Evolutionary conservation across 805 yeast genomes (phyloP), one percentile per base, ranked within the genome.

Genomic region (Monosporozyma servazzii): DNA sequence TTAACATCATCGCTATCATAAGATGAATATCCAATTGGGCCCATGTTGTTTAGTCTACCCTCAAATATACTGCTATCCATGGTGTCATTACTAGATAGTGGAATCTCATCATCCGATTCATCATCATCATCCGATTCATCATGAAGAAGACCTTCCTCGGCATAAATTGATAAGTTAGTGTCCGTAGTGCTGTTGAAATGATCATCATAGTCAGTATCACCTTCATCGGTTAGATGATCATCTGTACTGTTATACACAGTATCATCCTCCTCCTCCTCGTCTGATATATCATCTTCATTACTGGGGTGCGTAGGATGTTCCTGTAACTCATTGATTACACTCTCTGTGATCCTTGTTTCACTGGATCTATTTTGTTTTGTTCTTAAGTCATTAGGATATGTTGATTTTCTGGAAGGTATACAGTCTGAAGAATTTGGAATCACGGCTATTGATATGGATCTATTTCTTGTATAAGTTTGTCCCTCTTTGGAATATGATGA

Each of bases 301-400:
- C n/a, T n/a, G n/a, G n/a, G n/a, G n/a, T n/a, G n/a, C n/a, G n/a
- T n/a, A 17, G 52, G 62, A 48, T 54, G 64, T 42, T 56, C 64
- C 18, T 55, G 52, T n/a, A 61, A 54, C 17, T 57, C 52, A 48
- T 56, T 95, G 61, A 82, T 31, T 21, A 45, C 39, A 20, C 37
- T 45, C 18, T 36, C 21, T 31, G 40, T 45, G 9, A 45, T 45
- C 30, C 15, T 45, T 36, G 18, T 33, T 45, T 45, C 30, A 10
- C 11, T 5, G 15, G 9, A 2, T 45, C 18, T 45, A 18, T 13
- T 45, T 6, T 21, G 40, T 10, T 30, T 44, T 36, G 33, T 23
- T 23, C 3, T 21, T 8, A 5, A 7, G 6, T 9, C 15, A 20
- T 25, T 31, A 13, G 10, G 15, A 7, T 33, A 2, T 9, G 36